Evolutionary conservation across 1,284 basidiomycete species (phyloP).

Genomic region (Trichosporon coremiiforme): DNA sequence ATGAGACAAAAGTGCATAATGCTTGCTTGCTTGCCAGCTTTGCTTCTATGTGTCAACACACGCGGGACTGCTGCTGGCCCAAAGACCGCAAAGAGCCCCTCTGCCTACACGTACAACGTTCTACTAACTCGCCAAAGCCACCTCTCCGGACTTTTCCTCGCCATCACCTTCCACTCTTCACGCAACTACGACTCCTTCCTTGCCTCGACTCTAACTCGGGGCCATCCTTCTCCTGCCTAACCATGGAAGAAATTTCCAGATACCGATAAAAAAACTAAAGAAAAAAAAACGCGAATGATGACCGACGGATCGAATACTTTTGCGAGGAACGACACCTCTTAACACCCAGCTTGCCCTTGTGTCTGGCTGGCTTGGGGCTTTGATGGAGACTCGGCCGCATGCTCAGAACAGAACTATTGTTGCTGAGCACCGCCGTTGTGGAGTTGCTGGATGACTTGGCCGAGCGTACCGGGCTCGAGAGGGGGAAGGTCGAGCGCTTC

Average conservation of each 20-base stretch:
- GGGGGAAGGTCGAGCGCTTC: constrained; percentile 27
- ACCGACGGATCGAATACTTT: too few species aligned
- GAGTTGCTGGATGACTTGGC: constrained; percentile 35
- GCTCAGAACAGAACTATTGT: constrained; percentile 19
- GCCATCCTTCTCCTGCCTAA: background rate
- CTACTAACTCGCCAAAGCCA: too few species aligned
- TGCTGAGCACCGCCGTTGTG: constrained; percentile 26
- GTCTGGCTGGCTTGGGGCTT: background rate
- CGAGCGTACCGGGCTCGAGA: constrained; percentile 30
- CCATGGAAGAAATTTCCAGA: background rate
- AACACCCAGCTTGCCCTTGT: background rate
- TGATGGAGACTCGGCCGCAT: background rate
- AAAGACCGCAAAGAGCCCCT: too few species aligned
- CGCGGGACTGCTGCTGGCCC: too few species aligned
- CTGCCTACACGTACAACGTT: too few species aligned
- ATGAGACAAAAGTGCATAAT: too few species aligned
- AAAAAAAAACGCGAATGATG: constrained; percentile 14
- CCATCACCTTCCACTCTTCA: too few species aligned
- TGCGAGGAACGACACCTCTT: too few species aligned
- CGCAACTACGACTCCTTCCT: background rate
- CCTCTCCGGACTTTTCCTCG: too few species aligned
- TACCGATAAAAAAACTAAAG: constrained; percentile 3
- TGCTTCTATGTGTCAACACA: too few species aligned
- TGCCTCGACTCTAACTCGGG: background rate
- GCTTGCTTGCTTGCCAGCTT: too few species aligned